phyloP scores from a whole-genome alignment of 2,329 filamentous ascomycete genomes.

The Penicillium sp. region DNA sequence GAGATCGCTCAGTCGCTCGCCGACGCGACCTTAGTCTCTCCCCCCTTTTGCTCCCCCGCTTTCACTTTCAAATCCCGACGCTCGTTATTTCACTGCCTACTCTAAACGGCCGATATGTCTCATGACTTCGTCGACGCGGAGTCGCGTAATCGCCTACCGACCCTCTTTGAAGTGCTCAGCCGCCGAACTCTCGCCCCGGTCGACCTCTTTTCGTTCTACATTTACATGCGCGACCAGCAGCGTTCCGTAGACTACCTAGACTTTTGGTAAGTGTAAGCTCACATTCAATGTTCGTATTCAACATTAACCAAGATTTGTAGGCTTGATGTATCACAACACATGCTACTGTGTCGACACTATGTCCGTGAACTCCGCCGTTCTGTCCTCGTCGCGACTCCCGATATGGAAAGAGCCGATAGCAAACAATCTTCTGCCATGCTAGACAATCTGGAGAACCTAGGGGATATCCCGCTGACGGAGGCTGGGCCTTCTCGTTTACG shows the following conservation, averaged over 20 bases:
- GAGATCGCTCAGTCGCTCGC: neutral
- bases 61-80: slow-evolving; percentile 14
- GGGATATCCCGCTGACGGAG: slow-evolving; percentile 52
- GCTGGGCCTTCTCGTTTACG: slow-evolving; percentile 56
- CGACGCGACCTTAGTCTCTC: slow-evolving; percentile 14
- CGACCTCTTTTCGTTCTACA: slow-evolving; percentile 98
- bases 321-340: slow-evolving; percentile 99
- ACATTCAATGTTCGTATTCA: neutral
- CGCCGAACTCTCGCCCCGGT: slow-evolving; percentile 92
- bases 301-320: slow-evolving; percentile 47
- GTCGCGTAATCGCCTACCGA: slow-evolving; percentile 80
- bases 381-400: slow-evolving; percentile 87
- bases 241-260: slow-evolving; percentile 96
- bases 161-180: slow-evolving; percentile 91
- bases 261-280: slow-evolving; percentile 72
- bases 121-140: slow-evolving; percentile 39
- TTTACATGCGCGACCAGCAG: slow-evolving; percentile 99
- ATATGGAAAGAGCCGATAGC: slow-evolving; percentile 75
- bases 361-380: slow-evolving; percentile 92
- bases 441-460: slow-evolving; percentile 67
- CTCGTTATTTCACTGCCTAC: slow-evolving; percentile 14
- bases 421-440: slow-evolving; percentile 81
- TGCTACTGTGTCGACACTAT: slow-evolving; percentile 93
- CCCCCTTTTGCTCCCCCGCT: slow-evolving; percentile 22
- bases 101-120: slow-evolving; percentile 25